phyloP scores from a whole-genome alignment of 2,329 filamentous ascomycete species.

The Allantophomopsis cytisporea region DNA sequence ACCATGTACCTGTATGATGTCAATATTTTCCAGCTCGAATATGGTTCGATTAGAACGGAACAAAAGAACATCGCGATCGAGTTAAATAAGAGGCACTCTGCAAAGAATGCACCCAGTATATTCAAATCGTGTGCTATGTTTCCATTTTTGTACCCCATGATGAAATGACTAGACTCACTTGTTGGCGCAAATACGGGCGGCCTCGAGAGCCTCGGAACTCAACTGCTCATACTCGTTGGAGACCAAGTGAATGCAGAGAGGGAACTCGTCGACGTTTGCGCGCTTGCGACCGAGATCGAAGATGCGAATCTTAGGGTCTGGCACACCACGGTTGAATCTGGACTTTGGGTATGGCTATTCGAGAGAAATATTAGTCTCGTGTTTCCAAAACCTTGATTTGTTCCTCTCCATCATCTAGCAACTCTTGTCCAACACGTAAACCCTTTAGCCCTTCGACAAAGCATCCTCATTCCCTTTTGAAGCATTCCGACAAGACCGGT shows the following conservation, averaged over 20 bases:
- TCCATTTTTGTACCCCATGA: too few species aligned
- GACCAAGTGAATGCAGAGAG: conserved; percentile 96
- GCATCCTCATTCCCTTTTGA: background rate
- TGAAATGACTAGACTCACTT: conserved; percentile 41
- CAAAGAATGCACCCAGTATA: too few species aligned
- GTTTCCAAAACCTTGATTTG: background rate
- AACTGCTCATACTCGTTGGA: conserved; percentile 99
- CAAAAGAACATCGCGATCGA: too few species aligned
- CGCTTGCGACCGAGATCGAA: conserved; percentile 99
- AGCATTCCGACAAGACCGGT: conserved; percentile 1
- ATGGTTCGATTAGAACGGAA: background rate
- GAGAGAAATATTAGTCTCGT: conserved; percentile 7
- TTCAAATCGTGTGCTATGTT: too few species aligned
- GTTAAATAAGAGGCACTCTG: too few species aligned
- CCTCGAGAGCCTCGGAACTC: conserved; percentile 98
- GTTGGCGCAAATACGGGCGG: conserved; percentile 99
- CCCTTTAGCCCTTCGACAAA: too few species aligned
- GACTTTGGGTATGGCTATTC: conserved; percentile 93
- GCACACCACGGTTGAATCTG: conserved; percentile 99
- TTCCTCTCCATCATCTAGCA: background rate
- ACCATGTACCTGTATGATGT: conserved; percentile 36
- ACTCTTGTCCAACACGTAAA: too few species aligned
- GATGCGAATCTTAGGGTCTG: conserved; percentile 78
- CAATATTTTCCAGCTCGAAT: conserved; percentile 1
- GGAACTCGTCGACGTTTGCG: conserved; percentile 98